These are phyloP conservation scores for Colletotrichum costaricense DNA, from an alignment of 2,329 filamentous ascomycete species.

Conservation along the genomic window DNA sequence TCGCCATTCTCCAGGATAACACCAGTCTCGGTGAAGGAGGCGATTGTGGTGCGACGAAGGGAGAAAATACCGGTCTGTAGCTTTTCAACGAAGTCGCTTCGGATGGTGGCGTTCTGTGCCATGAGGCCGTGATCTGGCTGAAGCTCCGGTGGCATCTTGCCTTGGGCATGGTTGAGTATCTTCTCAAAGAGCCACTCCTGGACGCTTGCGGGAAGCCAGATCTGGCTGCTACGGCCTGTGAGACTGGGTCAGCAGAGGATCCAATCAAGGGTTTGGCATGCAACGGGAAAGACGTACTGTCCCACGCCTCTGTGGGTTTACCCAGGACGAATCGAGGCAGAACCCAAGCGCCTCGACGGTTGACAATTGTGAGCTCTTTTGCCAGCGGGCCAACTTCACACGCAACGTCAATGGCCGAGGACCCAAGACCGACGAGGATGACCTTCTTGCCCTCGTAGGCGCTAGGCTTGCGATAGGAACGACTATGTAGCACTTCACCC, in stretches of 20 bases:
- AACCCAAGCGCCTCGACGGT: constrained; percentile 50
- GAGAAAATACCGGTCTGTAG: constrained; percentile 45
- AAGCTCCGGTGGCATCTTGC: constrained; percentile 45
- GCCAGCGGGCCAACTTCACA: constrained; percentile 48
- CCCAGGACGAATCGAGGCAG: constrained; percentile 51
- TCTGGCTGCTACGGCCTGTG: constrained; percentile 43
- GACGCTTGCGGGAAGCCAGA: constrained; percentile 42
- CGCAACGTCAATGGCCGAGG: constrained; percentile 51
- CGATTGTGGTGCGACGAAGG: constrained; percentile 45
- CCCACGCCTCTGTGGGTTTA: constrained; percentile 47
- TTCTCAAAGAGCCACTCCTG: constrained; percentile 45
- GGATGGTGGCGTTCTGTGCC: constrained; percentile 47
- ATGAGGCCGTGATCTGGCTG: constrained; percentile 47
- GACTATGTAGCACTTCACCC: constrained; percentile 50
- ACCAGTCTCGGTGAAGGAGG: constrained; percentile 40
- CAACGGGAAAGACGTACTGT: constrained; percentile 42
- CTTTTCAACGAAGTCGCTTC: constrained; percentile 45
- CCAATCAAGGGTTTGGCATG: neutral
- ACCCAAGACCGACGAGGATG: constrained; percentile 50
- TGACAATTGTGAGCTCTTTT: constrained; percentile 49
- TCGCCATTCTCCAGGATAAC: constrained; percentile 56
- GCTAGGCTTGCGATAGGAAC: constrained; percentile 48
- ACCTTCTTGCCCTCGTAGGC: constrained; percentile 50
- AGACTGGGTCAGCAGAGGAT: neutral
- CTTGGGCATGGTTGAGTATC: constrained; percentile 44